Base-by-base conservation (phyloP, 345 rosid genomes). In the Arabidopsis suecica region DNA sequence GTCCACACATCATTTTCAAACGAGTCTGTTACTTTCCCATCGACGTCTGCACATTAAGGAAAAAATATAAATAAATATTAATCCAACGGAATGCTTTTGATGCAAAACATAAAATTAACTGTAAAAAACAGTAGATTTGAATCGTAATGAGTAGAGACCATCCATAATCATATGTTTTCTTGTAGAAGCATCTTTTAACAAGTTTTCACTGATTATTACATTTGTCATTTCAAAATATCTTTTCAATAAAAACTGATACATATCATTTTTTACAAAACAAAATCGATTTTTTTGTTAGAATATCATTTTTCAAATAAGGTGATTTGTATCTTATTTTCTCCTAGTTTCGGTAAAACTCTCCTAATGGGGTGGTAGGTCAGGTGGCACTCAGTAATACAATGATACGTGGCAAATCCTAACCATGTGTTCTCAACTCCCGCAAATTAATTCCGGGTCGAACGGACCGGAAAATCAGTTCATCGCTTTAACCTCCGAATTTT, bases 381-480 rank as follows among this genome's bases (percentile, higher is more conserved):
- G 76, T 77, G 68, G 47, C 72, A 71, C 30, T 77, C 55, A 65
- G 33, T 32, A 32, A 8, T 32, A 32, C 16, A 32, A 2, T 48
- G 58, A 49, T 47, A 77, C 66, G 75, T 77, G 80, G 60, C 75
- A 62, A 54, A 36, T n/a, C 49, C 45, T 11, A 3, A 37, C 36
- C 54, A 59, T 45, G 60, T 56, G 71, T 56, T 63, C 61, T 23
- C 71, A 68, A 45, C 44, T 70, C 65, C 65, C 53, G 75, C 71
- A 75, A 69, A 47, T 77, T 62, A 77, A 70, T 63, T 64, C 62
- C 80, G 76, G 72, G 61, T 38, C 36, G 66, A 63, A 3, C 61
- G 38, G 76, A 77, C 80, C 76, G 76, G 53, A 70, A 69, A 64
- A 37, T 70, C 71, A 69, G 80, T 77, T 77, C 7, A 37, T 56